Base-by-base conservation (phyloP, 2,329 filamentous ascomycete species). In the Botrytis cinerea region DNA sequence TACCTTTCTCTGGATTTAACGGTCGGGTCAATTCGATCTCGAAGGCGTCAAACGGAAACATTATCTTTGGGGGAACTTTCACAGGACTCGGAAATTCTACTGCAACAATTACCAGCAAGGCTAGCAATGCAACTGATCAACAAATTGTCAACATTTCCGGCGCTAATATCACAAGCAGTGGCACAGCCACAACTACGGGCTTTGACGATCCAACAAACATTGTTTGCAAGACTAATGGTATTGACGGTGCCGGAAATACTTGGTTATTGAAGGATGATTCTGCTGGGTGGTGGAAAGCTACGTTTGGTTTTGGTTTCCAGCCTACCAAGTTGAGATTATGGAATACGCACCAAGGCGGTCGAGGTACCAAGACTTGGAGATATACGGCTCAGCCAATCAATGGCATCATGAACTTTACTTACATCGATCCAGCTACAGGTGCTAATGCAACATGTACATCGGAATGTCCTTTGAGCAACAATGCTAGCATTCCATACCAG, bases 321-420 rank as follows among this genome's bases (percentile, higher is more conserved):
- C 97, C 96, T 1, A 95, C 94, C 16, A 97, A 94, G 82, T 83
- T 99, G 74, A 90, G 94, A 71, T 85, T 99, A 38, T 94, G 92
- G 86, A 99, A 99, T 83, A 96, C 95, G 4, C 90, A 93, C 78
- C 87, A 90, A 70, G 90, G 96, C 78, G 94, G 93, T 70, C 91
- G 94, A 76, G 95, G 96, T 45, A 97, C 95, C 45, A 93, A 93
- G 84, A 93, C 92, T 0, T 99, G 93, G 84, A 90, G 94, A 73
- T 97, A 94, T 80, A 93, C 93, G 35, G 93, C 94, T 28, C 85
- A 95, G 74, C 95, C 95, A 8, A 89, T 95, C 79, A 91, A 93
- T 75, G 96, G 96, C 70, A 98, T 99, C 81, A 93, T 99, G 90
- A 98, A 98, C 83, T 87, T 99, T 80, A 97, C 94, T 54, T 98